These are phyloP conservation scores for Cryphonectria parasitica DNA, from an alignment of 2,329 filamentous ascomycete species.

Conservation along the genomic window DNA sequence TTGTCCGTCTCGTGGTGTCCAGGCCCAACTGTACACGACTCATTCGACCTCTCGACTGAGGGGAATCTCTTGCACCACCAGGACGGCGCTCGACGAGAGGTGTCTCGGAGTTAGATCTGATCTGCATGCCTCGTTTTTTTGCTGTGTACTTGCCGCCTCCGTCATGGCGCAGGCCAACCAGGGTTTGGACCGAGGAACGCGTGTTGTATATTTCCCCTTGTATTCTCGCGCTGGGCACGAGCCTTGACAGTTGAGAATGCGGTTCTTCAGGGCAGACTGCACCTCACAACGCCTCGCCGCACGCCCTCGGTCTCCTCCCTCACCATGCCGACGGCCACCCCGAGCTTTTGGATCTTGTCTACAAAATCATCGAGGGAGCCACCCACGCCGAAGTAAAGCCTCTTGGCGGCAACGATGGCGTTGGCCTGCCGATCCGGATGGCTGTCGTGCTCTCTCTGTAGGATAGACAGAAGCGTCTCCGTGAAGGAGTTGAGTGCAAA, in stretches of 20 bases:
- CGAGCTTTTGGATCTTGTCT: slow-evolving; percentile 52
- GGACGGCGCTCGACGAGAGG: background rate
- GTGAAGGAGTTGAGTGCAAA: slow-evolving; percentile 71
- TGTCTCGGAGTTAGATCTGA: background rate
- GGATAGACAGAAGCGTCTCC: slow-evolving; percentile 64
- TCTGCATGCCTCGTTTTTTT: background rate
- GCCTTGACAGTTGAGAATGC: background rate
- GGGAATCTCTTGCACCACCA: background rate
- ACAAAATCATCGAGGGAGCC: slow-evolving; percentile 80
- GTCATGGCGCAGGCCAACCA: background rate
- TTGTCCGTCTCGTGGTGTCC: background rate
- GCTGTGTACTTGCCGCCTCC: background rate
- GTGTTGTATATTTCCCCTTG: background rate
- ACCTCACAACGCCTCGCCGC: slow-evolving; percentile 62
- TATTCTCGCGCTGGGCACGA: background rate
- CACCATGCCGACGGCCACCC: slow-evolving; percentile 53
- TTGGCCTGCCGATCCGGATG: slow-evolving; percentile 51
- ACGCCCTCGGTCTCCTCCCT: slow-evolving; percentile 65
- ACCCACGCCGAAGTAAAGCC: slow-evolving; percentile 82
- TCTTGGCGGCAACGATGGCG: slow-evolving; percentile 75
- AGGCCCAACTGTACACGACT: background rate
- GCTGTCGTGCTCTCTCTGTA: slow-evolving; percentile 51
- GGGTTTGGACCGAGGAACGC: background rate
- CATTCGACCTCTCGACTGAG: background rate
- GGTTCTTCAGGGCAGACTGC: slow-evolving; percentile 41